Evolutionary conservation across 495 filamentous ascomycete genomes (phyloP).

Genomic region (Penicillium manginii): DNA sequence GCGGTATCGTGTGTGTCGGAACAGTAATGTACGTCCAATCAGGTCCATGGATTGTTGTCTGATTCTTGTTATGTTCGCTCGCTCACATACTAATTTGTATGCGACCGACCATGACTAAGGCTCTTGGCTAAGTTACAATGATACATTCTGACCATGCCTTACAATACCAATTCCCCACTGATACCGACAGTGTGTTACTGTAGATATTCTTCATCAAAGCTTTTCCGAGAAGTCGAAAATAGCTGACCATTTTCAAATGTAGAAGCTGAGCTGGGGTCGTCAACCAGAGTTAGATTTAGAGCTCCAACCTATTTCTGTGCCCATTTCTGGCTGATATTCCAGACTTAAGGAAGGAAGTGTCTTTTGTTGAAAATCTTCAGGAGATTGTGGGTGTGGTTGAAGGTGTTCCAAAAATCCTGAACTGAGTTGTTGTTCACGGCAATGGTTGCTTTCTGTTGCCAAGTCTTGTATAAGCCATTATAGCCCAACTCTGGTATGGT

Average conservation of each 20-base stretch:
- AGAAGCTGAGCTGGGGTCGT: background rate
- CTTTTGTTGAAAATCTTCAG: constrained; percentile 15
- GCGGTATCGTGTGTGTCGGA: background rate
- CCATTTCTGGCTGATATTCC: constrained; percentile 11
- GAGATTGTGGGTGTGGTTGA: constrained; percentile 8
- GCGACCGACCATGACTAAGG: background rate
- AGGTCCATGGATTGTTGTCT: too few species aligned
- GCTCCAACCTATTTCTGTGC: constrained; percentile 7
- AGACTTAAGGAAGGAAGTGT: constrained; percentile 13
- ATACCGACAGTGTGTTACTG: constrained; percentile 2
- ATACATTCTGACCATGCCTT: background rate
- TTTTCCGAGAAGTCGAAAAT: background rate
- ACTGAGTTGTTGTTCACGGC: background rate
- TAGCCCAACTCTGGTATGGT: background rate
- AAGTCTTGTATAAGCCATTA: background rate
- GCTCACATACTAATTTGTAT: background rate
- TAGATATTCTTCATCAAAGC: background rate
- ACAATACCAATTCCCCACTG: constrained; percentile 2
- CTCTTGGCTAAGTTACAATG: constrained; percentile 4
- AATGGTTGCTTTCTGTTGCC: background rate
- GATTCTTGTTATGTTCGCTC: too few species aligned
- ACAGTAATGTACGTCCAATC: too few species aligned
- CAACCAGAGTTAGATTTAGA: background rate
- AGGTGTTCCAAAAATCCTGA: constrained; percentile 6
- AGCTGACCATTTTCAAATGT: background rate